These are phyloP conservation scores for Naegleria gruberi DNA, from an alignment of 208 protist species.

Conservation along the genomic window DNA sequence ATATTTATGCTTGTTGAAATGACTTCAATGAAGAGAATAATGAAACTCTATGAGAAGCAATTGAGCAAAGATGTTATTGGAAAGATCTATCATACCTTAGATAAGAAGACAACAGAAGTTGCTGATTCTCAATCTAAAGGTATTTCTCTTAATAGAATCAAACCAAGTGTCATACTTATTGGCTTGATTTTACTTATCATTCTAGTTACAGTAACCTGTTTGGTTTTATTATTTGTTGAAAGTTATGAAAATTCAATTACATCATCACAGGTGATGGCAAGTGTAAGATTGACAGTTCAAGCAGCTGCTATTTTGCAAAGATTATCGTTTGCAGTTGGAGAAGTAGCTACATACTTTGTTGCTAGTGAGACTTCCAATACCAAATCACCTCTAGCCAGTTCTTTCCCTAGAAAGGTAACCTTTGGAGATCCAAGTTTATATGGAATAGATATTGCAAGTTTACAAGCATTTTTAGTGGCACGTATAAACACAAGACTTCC, in stretches of 20 bases:
- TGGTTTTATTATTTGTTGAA: neutral
- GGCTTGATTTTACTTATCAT: neutral
- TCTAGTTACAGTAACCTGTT: neutral
- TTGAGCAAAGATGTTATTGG: neutral
- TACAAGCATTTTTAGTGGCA: neutral
- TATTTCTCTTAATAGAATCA: neutral
- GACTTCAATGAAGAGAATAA: neutral
- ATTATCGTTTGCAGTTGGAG: neutral
- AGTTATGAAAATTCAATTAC: neutral
- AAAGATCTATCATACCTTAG: neutral
- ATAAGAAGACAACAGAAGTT: neutral
- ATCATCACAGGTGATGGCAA: neutral
- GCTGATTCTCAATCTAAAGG: neutral
- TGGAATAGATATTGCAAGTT: neutral
- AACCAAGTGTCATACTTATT: neutral
- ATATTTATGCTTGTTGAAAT: neutral
- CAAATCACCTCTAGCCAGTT: neutral
- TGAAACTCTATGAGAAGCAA: neutral
- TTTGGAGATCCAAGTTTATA: neutral
- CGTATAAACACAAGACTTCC: neutral
- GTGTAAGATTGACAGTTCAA: neutral
- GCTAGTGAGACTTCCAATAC: neutral
- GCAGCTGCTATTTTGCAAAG: neutral
- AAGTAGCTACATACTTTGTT: neutral
- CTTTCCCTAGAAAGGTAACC: neutral